phyloP scores from a whole-genome alignment of 352 stramenopile species.

The Thraustotheca clavata region DNA sequence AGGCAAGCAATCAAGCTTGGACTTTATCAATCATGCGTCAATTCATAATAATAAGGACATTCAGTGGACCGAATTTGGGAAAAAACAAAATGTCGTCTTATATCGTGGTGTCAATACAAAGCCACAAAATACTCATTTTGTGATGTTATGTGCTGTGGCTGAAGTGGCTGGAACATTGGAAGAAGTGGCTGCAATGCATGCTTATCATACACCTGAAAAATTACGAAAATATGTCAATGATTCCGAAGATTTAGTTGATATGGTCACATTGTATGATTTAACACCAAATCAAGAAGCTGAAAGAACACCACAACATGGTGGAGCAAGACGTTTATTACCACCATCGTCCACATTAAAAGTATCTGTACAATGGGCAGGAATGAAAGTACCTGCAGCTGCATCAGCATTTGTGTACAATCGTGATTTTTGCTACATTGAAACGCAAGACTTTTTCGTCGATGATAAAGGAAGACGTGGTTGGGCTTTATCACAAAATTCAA shows the following conservation, averaged over 20 bases:
- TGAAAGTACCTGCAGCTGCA: slow-evolving; percentile 30
- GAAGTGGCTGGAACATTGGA: slow-evolving; percentile 19
- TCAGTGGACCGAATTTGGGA: slow-evolving; percentile 13
- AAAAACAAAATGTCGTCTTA: slow-evolving; percentile 14
- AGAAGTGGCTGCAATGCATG: slow-evolving; percentile 20
- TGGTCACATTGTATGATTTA: slow-evolving; percentile 17
- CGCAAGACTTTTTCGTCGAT: slow-evolving; percentile 58
- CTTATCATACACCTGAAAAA: background rate
- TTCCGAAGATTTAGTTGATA: slow-evolving; percentile 15
- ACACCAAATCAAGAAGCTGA: background rate
- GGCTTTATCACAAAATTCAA: slow-evolving; percentile 16
- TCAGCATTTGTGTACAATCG: slow-evolving; percentile 58
- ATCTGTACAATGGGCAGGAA: slow-evolving; percentile 51
- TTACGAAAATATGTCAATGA: slow-evolving; percentile 17
- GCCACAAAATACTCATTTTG: background rate
- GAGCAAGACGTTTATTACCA: background rate
- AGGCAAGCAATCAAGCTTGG: slow-evolving; percentile 3
- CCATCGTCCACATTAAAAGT: slow-evolving; percentile 28
- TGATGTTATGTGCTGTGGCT: slow-evolving; percentile 11
- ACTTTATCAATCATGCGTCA: slow-evolving; percentile 12
- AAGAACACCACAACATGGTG: background rate
- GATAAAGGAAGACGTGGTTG: slow-evolving; percentile 15
- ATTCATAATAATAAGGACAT: slow-evolving; percentile 2
- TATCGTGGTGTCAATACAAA: slow-evolving; percentile 8
- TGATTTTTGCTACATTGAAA: slow-evolving; percentile 70